Conservation (phyloP, 2,329 filamentous ascomycete species). For the Xylaria sp. region DNA sequence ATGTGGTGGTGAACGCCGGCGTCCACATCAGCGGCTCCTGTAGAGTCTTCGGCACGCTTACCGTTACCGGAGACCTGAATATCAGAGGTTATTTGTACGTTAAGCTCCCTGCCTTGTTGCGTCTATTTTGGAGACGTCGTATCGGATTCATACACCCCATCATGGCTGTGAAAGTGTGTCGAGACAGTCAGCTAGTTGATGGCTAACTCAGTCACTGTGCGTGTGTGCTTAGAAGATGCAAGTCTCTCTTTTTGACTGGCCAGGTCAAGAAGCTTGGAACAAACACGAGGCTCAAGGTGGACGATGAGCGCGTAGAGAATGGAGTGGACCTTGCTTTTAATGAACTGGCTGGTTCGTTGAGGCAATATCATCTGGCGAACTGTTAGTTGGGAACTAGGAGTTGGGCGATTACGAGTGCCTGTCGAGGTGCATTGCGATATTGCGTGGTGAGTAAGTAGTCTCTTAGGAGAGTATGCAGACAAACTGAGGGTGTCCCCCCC, state of each 20-base stretch:
- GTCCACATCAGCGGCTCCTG: conserved; percentile 20
- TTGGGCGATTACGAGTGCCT: background rate
- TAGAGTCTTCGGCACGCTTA: conserved; percentile 19
- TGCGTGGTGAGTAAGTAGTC: too few relatives aligned
- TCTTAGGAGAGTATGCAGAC: too few relatives aligned
- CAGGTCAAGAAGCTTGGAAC: background rate
- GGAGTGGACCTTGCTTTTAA: background rate
- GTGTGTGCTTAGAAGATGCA: conserved; percentile 13
- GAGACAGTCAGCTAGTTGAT: too few relatives aligned
- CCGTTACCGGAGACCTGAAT: conserved; percentile 11
- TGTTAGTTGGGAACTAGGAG: background rate
- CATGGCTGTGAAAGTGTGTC: background rate
- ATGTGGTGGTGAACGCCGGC: conserved; percentile 17
- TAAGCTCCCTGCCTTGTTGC: background rate
- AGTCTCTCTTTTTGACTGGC: background rate
- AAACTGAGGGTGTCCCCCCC: too few relatives aligned
- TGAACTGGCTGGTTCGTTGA: background rate
- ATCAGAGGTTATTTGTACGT: conserved; percentile 27
- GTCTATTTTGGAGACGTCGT: background rate
- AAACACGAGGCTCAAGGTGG: background rate
- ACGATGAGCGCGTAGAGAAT: background rate
- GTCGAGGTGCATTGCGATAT: background rate
- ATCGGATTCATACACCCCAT: background rate
- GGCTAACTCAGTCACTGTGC: too few relatives aligned
- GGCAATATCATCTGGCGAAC: background rate